These are phyloP conservation scores for Schoenoplectus triqueter DNA, from an alignment of 202 grass and related monocot species.

Conservation along the genomic window DNA sequence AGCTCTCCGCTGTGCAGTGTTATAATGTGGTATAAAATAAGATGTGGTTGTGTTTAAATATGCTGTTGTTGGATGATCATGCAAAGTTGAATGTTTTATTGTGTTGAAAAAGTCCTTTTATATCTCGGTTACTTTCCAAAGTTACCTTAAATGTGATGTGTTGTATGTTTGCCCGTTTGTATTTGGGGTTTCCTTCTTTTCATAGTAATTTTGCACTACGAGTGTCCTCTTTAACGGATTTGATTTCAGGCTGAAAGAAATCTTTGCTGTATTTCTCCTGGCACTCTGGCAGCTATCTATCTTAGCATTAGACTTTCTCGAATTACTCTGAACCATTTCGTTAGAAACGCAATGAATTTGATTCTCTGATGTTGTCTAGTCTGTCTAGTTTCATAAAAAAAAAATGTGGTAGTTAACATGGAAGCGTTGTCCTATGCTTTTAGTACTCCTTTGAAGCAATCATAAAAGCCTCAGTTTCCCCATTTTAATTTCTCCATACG, in stretches of 20 bases:
- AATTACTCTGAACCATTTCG: not conserved
- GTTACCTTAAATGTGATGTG: not conserved
- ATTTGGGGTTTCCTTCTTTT: not conserved
- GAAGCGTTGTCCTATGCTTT: too few relatives aligned
- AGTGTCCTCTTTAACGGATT: not conserved
- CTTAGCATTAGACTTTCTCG: not conserved
- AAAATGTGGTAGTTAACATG: too few relatives aligned
- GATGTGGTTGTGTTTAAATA: too few relatives aligned
- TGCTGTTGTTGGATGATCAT: not conserved
- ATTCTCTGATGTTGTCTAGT: too few relatives aligned
- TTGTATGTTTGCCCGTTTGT: not conserved
- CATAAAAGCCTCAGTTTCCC: too few relatives aligned
- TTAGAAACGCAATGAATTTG: not conserved
- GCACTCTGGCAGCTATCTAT: not conserved
- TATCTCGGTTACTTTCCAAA: too few relatives aligned
- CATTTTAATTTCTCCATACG: too few relatives aligned
- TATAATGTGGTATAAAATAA: constrained; percentile 15
- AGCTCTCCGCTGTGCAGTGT: not conserved
- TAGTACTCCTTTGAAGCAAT: too few relatives aligned
- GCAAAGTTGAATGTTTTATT: not conserved
- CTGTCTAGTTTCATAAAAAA: too few relatives aligned
- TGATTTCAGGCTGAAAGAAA: not conserved
- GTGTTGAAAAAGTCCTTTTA: too few relatives aligned
- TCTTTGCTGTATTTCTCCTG: not conserved
- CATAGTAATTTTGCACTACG: not conserved